Evolutionary conservation across 1,139 yeast genomes (phyloP).

Genomic region (Debaryomyces fabryi): DNA sequence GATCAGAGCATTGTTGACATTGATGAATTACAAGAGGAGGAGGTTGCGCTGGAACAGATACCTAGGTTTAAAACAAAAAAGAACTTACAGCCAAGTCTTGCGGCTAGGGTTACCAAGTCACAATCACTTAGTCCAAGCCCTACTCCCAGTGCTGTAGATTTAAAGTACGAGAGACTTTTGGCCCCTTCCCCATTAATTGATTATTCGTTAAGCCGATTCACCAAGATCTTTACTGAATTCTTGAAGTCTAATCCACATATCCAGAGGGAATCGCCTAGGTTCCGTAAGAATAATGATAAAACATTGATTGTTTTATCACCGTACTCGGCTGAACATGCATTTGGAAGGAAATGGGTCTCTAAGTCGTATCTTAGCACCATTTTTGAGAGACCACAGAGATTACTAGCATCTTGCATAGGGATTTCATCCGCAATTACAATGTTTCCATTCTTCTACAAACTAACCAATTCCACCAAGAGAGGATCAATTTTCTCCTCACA

Average conservation of each 20-base stretch:
- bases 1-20: conserved; percentile 39
- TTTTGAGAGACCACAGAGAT: conserved; percentile 83
- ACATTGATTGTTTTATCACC: conserved; percentile 62
- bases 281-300: conserved; percentile 46
- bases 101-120: conserved; percentile 17
- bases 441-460: conserved; percentile 62
- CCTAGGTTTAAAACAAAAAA: conserved; percentile 41
- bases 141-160: conserved; percentile 16
- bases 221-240: conserved; percentile 48
- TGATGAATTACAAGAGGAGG: conserved; percentile 38
- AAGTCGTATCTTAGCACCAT: conserved; percentile 68
- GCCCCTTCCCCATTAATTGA: conserved; percentile 40
- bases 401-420: conserved; percentile 76
- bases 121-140: conserved; percentile 13
- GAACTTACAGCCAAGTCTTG: conserved; percentile 32
- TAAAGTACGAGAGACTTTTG: conserved; percentile 28
- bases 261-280: conserved; percentile 51
- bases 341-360: conserved; percentile 77
- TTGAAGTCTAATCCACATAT: conserved; percentile 59
- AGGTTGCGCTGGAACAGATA: conserved; percentile 33
- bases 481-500: conserved; percentile 57
- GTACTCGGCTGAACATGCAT: conserved; percentile 65
- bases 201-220: conserved; percentile 40
- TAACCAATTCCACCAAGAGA: conserved; percentile 51
- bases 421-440: conserved; percentile 75